Base-by-base conservation (phyloP, 2,329 filamentous ascomycete genomes). In the Aspergillus sp. region DNA sequence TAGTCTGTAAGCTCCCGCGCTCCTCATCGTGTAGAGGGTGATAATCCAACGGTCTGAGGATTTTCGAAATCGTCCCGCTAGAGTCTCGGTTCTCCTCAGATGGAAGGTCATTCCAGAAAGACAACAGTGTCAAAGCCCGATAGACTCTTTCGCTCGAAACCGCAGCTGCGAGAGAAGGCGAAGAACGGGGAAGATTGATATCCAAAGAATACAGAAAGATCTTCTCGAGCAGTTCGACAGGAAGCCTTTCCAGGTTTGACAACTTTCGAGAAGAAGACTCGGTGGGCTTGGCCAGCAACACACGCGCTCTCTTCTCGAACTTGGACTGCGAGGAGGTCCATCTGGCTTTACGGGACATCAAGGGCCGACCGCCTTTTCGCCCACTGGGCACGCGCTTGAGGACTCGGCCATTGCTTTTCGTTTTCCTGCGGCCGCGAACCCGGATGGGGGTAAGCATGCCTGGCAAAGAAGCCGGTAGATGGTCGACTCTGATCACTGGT, bases 171-270 rank as follows among this genome's bases (percentile, higher is more conserved):
- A 79, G 53, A 8, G 58, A 47, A 0, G 58, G 60, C 0, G 75
- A 78, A 5, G 66, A 62, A 11, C 60, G 60, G 2, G 71, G 62
- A 1, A 76, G 54, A 32, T 72, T 69, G 29, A 73, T 49, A 48
- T 77, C 74, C 26, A 71, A 53, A 5, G 70, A 68, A 27, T 67
- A 56, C n/a, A 74, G 59, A 47, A 78, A 78, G 37, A 79, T 76
- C 33, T 67, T 62, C 50, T 78, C 71, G n/a, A 78, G 62, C 9
- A 79, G 55, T 54, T 79, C 76, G 3, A 66, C 56, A 0, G 76
- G 76, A 0, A 79, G 61, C 5, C 50, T 44, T 51, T 79, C 74
- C 9, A 79, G 57, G 7, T 47, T 44, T 3, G 67, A 67, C 4
- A 64, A 46, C 9, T 37, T 39, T n/a, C 8, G 33, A 19, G 12